phyloP scores from a whole-genome alignment of 139 green algal genomes.

The Nannochloris sp. region DNA sequence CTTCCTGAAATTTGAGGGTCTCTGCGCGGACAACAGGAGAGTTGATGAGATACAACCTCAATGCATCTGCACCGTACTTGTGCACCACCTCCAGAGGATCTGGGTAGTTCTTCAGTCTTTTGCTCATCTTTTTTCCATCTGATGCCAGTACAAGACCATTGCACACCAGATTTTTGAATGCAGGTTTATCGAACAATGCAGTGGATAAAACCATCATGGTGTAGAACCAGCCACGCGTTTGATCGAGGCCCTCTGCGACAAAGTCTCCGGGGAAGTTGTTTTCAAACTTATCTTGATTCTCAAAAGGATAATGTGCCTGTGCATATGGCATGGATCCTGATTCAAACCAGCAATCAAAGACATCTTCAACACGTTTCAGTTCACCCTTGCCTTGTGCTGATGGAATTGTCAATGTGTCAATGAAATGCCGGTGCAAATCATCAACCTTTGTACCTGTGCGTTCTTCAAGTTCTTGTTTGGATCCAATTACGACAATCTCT shows the following conservation, averaged over 20 bases:
- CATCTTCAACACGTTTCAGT: constrained; percentile 81
- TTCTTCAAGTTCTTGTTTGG: constrained; percentile 80
- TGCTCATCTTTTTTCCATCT: constrained; percentile 99
- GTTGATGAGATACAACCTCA: constrained; percentile 98
- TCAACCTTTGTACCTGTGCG: constrained; percentile 74
- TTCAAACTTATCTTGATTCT: constrained; percentile 94
- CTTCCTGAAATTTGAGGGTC: constrained; percentile 88
- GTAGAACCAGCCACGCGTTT: constrained; percentile 97
- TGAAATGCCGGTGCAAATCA: constrained; percentile 96
- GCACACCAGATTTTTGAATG: constrained; percentile 98
- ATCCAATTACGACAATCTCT: constrained; percentile 84
- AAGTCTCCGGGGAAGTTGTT: constrained; percentile 89
- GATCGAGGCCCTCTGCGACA: constrained; percentile 84
- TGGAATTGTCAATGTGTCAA: constrained; percentile 95
- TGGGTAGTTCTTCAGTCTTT: constrained; percentile 98
- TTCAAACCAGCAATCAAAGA: constrained; percentile 99
- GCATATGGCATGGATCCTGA: constrained; percentile 94
- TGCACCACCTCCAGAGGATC: constrained; percentile 73
- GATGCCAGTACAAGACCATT: constrained; percentile 96
- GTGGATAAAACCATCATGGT: constrained; percentile 99
- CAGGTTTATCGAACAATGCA: constrained; percentile 94
- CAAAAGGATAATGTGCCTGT: constrained; percentile 97
- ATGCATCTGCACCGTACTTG: constrained; percentile 88
- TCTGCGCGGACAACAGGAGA: constrained; percentile 87
- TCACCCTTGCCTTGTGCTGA: constrained; percentile 52